These are phyloP conservation scores for Trichoderma sp. DNA, from an alignment of 2,329 filamentous ascomycete genomes.

Conservation along the genomic window DNA sequence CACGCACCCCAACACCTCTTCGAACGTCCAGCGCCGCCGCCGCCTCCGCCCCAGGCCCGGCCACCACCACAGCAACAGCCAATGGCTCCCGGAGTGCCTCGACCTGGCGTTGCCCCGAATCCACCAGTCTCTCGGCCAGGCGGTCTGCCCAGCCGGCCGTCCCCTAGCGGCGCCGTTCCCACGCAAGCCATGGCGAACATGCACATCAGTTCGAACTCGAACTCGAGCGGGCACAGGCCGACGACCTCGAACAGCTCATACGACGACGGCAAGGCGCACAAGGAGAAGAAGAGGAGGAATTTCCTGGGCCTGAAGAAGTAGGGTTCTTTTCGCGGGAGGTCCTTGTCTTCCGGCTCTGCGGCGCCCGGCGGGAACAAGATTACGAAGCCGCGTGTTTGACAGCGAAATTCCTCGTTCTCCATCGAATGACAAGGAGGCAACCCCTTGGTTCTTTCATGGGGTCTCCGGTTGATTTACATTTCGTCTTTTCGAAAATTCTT, in stretches of 20 bases:
- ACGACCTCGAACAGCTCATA: conserved; percentile 30
- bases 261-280: conserved; percentile 49
- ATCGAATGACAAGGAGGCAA: background rate
- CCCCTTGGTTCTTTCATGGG: background rate
- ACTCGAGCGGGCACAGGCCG: conserved; percentile 30
- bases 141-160: conserved; percentile 35
- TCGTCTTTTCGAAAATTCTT: conserved; percentile 2
- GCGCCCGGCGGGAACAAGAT: conserved; percentile 1
- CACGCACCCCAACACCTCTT: conserved; percentile 85
- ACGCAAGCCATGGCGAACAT: conserved; percentile 59
- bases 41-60: conserved; percentile 50
- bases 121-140: conserved; percentile 35
- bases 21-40: conserved; percentile 65
- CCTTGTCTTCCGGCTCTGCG: conserved; percentile 18
- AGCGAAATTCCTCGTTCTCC: background rate
- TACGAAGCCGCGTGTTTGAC: conserved; percentile 15
- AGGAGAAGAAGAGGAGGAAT: conserved; percentile 65
- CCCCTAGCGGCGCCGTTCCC: conserved; percentile 45
- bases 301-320: conserved; percentile 64
- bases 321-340: conserved; percentile 37
- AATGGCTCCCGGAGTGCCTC: conserved; percentile 16
- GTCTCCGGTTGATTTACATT: background rate
- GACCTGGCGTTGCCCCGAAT: conserved; percentile 33
- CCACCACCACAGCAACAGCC: conserved; percentile 28
- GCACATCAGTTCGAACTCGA: conserved; percentile 45